Evolutionary conservation across 352 stramenopile genomes (phyloP), one percentile per base, ranked within the genome.

Genomic region (Pythium coloratum): DNA sequence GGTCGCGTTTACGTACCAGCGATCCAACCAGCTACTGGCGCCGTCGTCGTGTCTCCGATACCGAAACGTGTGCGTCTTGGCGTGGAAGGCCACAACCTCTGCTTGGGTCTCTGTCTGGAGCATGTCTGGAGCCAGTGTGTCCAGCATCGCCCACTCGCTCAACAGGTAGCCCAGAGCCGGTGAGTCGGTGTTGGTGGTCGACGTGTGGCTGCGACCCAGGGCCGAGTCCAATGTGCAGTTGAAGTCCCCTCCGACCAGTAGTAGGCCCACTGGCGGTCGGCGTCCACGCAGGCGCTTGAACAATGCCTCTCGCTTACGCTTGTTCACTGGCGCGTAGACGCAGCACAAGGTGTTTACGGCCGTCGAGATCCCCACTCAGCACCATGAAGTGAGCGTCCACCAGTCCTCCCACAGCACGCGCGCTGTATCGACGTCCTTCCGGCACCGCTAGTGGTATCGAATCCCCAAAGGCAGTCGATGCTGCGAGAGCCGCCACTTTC

Each of bases 211-310:
- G 3, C 55, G 30, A 20, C 64, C 63, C 3, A 59, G 26, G 2
- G 24, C 32, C 1, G 24, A 18, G 47, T 69, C 24, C 4, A 59
- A 28, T 7, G 55, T 59, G 38, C 63, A 69, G 46, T 63, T 69
- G 33, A 69, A 69, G 38, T 69, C 63, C 9, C 63, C 63, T 8
- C 63, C 63, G 2, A 58, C n/a, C 6, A 65, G 34, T 16, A 70
- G 1, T 0, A 58, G 9, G 1, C 59, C 59, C 3, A 30, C 3
- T 16, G 59, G 59, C 6, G 33, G 59, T 20, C 4, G 1, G 2
- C 47, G 12, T 33, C 20, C 12, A 2, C 10, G 3, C 18, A 49
- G 14, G 3, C 36, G 18, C 20, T 5, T 38, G 24, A 65, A 65
- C 16, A 65, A 46, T 13, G 24, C 16, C 16, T 64, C 64, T 1